phyloP scores from a whole-genome alignment of 768 basidiomycete species.

The Podaxis rugospora region DNA sequence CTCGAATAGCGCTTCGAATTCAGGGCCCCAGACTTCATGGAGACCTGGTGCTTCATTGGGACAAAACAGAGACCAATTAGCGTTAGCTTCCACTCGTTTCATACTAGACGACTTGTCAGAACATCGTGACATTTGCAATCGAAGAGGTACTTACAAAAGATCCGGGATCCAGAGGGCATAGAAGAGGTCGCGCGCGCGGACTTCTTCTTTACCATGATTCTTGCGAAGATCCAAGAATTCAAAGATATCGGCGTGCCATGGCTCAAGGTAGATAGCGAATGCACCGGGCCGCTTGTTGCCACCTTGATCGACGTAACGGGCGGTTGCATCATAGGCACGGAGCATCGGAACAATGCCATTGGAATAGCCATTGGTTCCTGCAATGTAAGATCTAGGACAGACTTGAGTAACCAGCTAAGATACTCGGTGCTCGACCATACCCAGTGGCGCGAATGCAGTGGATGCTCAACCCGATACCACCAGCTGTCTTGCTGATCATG shows the following conservation, averaged over 20 bases:
- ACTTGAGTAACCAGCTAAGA: neutral
- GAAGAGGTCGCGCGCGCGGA: slow-evolving; percentile 93
- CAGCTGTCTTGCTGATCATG: slow-evolving; percentile 99
- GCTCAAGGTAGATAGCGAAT: slow-evolving; percentile 97
- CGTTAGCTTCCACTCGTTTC: slow-evolving; percentile 90
- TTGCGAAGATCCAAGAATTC: slow-evolving; percentile 97
- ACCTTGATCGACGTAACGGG: slow-evolving; percentile 97
- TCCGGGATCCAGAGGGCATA: slow-evolving; percentile 98
- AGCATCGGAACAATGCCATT: slow-evolving; percentile 99
- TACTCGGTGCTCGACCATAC: slow-evolving; percentile 31
- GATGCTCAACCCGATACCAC: slow-evolving; percentile 94
- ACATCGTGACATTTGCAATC: neutral
- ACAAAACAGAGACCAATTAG: slow-evolving; percentile 95
- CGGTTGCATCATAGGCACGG: slow-evolving; percentile 95
- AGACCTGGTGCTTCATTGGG: slow-evolving; percentile 93
- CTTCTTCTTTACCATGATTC: slow-evolving; percentile 99
- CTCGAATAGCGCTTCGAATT: slow-evolving; percentile 84
- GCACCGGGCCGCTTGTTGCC: slow-evolving; percentile 99
- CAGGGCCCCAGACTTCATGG: slow-evolving; percentile 82
- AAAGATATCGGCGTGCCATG: slow-evolving; percentile 97
- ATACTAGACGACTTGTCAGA: slow-evolving; percentile 49
- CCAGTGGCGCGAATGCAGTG: slow-evolving; percentile 96
- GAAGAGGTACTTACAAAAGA: slow-evolving; percentile 67
- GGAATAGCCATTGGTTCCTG: slow-evolving; percentile 98
- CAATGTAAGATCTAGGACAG: slow-evolving; percentile 82